These are phyloP conservation scores for Pythium plurisporium DNA, from an alignment of 352 stramenopile species.

Conservation along the genomic window DNA sequence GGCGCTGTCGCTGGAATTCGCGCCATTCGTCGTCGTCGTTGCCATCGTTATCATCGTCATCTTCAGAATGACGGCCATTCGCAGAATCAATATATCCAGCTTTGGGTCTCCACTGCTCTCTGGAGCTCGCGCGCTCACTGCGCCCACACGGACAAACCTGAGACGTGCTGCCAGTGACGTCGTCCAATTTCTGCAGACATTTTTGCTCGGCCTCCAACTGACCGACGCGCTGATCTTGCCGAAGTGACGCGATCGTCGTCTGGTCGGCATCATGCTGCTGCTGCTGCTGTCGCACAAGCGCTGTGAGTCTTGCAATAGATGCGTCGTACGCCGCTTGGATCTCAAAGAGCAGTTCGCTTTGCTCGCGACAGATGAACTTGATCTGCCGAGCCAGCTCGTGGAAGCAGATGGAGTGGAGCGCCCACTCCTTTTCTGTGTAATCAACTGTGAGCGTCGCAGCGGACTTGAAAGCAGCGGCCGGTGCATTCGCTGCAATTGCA, in stretches of 20 bases:
- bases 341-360: constrained; percentile 63
- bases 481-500: background rate
- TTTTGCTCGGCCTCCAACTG: background rate
- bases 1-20: constrained; percentile 16
- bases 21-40: constrained; percentile 29
- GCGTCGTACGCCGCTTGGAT: constrained; percentile 51
- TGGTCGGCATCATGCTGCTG: background rate
- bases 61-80: background rate
- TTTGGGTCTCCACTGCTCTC: background rate
- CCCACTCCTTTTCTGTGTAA: constrained; percentile 51
- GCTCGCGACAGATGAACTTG: constrained; percentile 71
- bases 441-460: constrained; percentile 22
- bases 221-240: background rate
- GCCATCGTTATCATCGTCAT: constrained; percentile 5
- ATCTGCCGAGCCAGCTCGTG: constrained; percentile 73
- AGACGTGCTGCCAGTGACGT: background rate
- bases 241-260: background rate
- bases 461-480: too few relatives aligned
- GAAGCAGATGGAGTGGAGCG: constrained; percentile 71
- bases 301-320: constrained; percentile 21
- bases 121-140: background rate
- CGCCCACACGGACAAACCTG: background rate
- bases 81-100: too few relatives aligned
- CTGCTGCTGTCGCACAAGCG: constrained; percentile 7
- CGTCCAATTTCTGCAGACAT: background rate